phyloP scores from a whole-genome alignment of 2,329 filamentous ascomycete species.

The Stagonosporopsis chrysanthemi region DNA sequence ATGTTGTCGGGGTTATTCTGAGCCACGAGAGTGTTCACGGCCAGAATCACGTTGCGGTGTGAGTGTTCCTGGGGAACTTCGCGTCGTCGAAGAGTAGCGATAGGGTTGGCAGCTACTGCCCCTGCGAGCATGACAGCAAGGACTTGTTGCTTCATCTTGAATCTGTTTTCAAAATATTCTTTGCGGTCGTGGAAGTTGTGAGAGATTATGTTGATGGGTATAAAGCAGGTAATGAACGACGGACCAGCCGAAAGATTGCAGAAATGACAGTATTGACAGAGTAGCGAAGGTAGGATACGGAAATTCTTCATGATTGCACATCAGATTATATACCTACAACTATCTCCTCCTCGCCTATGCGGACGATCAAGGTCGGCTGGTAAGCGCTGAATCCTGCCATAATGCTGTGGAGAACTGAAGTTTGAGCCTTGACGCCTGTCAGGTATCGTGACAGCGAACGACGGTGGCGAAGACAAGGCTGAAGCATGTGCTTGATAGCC shows the following conservation, averaged over 20 bases:
- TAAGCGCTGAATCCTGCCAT: slow-evolving; percentile 8
- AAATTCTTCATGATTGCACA: not conserved
- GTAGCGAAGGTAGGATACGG: not conserved
- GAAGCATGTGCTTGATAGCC: slow-evolving; percentile 2
- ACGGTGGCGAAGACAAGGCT: not conserved
- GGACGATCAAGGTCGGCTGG: slow-evolving; percentile 7
- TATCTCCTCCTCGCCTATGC: not conserved
- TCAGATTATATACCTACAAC: not conserved
- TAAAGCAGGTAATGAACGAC: not conserved
- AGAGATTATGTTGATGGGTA: not conserved
- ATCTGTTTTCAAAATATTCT: not conserved
- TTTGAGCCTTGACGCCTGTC: slow-evolving; percentile 12
- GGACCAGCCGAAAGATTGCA: slow-evolving; percentile 13
- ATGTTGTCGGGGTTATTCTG: slow-evolving; percentile 60
- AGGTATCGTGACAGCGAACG: slow-evolving; percentile 1
- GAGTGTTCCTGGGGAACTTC: slow-evolving; percentile 67
- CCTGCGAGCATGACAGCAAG: slow-evolving; percentile 41
- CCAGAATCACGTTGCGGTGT: slow-evolving; percentile 59
- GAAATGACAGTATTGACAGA: slow-evolving; percentile 11
- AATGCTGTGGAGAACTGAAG: slow-evolving; percentile 2
- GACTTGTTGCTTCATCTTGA: slow-evolving; percentile 46
- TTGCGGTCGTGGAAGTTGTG: slow-evolving; percentile 2
- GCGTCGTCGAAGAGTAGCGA: slow-evolving; percentile 45
- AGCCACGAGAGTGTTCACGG: slow-evolving; percentile 54
- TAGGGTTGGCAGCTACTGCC: slow-evolving; percentile 40